Evolutionary conservation across 2,329 filamentous ascomycete genomes (phyloP).

Genomic region (Aureobasidium leucospermi): DNA sequence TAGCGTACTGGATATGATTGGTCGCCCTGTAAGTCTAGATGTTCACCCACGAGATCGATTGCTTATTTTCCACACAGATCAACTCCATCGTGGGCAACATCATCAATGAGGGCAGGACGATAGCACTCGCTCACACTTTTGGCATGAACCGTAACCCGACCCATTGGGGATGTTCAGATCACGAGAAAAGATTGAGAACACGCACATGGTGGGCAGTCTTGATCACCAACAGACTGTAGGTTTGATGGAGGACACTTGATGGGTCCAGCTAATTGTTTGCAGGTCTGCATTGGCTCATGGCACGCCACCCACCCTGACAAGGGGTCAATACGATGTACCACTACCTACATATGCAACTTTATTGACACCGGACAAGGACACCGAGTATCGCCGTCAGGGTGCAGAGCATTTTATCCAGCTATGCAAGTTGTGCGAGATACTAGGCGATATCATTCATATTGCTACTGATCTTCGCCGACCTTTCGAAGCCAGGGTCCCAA

Average conservation of each 20-base stretch:
- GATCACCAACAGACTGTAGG: conserved; percentile 38
- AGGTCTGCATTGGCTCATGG: conserved; percentile 51
- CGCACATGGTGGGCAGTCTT: conserved; percentile 52
- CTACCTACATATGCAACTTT: conserved; percentile 32
- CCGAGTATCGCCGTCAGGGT: neutral
- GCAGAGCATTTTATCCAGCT: conserved; percentile 10
- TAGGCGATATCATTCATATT: neutral
- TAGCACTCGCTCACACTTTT: conserved; percentile 49
- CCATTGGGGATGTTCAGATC: conserved; percentile 44
- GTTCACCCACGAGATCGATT: neutral
- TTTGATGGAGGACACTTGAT: neutral
- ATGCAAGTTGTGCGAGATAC: neutral
- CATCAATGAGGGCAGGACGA: conserved; percentile 45
- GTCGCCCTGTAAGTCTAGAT: conserved; percentile 27
- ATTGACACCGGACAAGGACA: neutral
- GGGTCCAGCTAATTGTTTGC: neutral
- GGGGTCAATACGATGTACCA: conserved; percentile 50
- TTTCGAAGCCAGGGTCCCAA: neutral
- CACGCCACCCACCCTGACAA: conserved; percentile 46
- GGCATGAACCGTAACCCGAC: conserved; percentile 49
- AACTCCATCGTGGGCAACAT: conserved; percentile 39
- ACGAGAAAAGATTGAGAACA: conserved; percentile 46
- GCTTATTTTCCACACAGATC: neutral
- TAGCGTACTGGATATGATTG: conserved; percentile 34
- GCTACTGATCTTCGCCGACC: neutral